Evolutionary conservation across 164 flowering plant species (phyloP), one percentile per base, ranked within the genome.

Genomic region (Malania oleifera): DNA sequence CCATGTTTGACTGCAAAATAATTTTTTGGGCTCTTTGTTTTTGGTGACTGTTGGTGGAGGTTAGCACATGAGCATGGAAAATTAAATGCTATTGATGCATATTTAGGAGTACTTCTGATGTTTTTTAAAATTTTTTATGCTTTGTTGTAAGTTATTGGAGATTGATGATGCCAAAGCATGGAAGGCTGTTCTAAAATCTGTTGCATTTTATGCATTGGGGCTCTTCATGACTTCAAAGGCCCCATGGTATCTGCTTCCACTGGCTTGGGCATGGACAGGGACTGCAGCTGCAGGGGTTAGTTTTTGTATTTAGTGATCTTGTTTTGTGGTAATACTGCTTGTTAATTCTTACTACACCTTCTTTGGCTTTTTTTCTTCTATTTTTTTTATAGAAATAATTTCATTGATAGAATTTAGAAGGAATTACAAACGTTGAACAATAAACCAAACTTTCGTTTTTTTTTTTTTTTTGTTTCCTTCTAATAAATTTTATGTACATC

Each of bases 191-290:
- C 67, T 89, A 49, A 70, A 74, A 68, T 83, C 96, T 6, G 78
- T 73, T 26, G 73, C 79, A 58, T 84, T 92, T 12, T 89, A 86
- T 73, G 80, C 92, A 1, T 68, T 93, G 80, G 97, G 97, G 37
- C 73, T 89, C 46, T 73, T 82, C 62, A 70, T 87, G 92, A 84
- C 90, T 53, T 54, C 97, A 50, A 90, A 93, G 73, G 73, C 92
- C 23, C 97, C 98, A 34, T 93, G 98, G 98, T 93, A 87, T 75
- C 74, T 93, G 45, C 97, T 93, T 78, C 98, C 98, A 54, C 68
- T 93, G 61, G 95, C 98, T 53, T 93, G 98, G 97, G 98, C 92
- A 41, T 90, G 96, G 96, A 90, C 97, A 22, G 97, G 98, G 45
- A 90, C 98, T 66, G 96, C 98, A 28, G 56, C 75, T 17, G 86